Conservation (phyloP, 306 rosid species). For the Chamaecrista fasciculata region DNA sequence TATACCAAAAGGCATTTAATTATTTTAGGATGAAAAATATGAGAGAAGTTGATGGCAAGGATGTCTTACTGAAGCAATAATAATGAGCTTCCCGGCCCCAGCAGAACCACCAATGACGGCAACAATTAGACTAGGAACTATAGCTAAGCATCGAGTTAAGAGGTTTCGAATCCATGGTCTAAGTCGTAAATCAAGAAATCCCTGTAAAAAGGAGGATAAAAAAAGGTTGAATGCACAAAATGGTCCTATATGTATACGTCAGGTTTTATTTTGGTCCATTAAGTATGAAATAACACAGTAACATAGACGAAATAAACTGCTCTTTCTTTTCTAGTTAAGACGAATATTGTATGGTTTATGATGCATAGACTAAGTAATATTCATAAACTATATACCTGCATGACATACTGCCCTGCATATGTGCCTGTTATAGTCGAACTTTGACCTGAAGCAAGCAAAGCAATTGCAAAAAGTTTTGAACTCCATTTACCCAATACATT, state of each 20-base stretch:
- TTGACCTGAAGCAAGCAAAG: constrained; percentile 97
- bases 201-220: constrained; percentile 44
- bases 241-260: constrained; percentile 6
- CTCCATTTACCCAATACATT: constrained; percentile 98
- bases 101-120: constrained; percentile 87
- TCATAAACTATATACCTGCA: constrained; percentile 67
- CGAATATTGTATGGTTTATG: background rate
- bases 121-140: constrained; percentile 90
- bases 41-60: constrained; percentile 14
- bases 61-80: constrained; percentile 82
- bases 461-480: constrained; percentile 87
- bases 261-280: no score
- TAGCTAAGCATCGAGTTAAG: constrained; percentile 84
- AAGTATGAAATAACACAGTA: no score
- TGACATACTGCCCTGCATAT: constrained; percentile 97
- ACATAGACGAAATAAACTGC: background rate
- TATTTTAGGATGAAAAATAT: background rate
- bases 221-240: background rate
- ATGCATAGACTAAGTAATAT: background rate
- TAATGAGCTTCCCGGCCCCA: constrained; percentile 92
- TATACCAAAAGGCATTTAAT: background rate
- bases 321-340: background rate
- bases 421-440: constrained; percentile 99
- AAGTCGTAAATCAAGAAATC: constrained; percentile 83
- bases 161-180: constrained; percentile 82